Conservation (phyloP, 306 rosid species). For the Pyrus bretschneideri region DNA sequence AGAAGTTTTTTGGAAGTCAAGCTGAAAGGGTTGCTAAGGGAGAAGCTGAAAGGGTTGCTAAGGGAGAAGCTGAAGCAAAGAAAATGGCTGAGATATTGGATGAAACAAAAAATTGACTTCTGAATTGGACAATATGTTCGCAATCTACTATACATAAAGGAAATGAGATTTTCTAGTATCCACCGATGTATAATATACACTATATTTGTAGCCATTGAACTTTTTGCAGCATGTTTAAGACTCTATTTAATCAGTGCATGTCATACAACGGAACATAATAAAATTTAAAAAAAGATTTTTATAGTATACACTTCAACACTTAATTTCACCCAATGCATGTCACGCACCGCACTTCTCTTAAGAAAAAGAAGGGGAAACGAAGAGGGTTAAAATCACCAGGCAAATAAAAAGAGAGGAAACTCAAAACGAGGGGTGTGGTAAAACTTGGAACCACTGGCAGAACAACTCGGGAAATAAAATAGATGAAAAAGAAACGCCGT, state of each 20-base stretch:
- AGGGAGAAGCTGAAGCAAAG: slow-evolving; percentile 46
- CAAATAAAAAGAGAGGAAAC: not conserved
- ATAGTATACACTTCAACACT: too few species aligned
- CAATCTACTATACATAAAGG: too few species aligned
- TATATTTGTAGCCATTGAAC: too few species aligned
- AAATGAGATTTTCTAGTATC: not conserved
- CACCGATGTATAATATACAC: not conserved
- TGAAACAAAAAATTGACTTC: slow-evolving; percentile 37
- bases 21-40: slow-evolving; percentile 56
- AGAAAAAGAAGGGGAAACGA: too few species aligned
- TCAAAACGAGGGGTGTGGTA: not conserved
- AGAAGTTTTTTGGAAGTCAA: slow-evolving; percentile 58
- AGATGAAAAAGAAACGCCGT: not conserved
- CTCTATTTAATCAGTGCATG: too few species aligned
- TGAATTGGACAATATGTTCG: not conserved
- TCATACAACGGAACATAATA: too few species aligned
- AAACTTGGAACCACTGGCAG: not conserved
- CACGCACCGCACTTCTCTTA: too few species aligned
- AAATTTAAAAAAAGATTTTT: too few species aligned
- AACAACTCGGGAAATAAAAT: not conserved
- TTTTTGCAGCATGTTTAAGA: rapidly evolving
- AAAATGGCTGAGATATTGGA: slow-evolving; percentile 46
- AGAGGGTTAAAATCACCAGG: too few species aligned
- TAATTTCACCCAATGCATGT: too few species aligned
- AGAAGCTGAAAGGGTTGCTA: too few species aligned